Base-by-base conservation (phyloP, 371 early-diverging fungal species). In the Lichtheimia ramosa region DNA sequence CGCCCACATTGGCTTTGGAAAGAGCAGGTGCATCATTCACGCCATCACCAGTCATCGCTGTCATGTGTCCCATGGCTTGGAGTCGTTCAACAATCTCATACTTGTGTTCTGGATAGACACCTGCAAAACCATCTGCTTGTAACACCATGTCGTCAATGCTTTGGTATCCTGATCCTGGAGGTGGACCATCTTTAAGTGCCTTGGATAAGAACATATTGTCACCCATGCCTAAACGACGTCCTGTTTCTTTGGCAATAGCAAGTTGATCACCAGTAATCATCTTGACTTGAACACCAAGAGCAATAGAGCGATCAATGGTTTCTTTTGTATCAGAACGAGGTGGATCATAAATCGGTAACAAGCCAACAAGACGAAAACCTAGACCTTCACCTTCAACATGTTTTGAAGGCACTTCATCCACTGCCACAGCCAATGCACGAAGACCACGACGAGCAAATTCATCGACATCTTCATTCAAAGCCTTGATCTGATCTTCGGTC, bases 181-280 rank as follows among this genome's bases (percentile, higher is more conserved):
- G 87, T 21, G 86, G 84, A 23, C 84, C 84, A 69, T 87, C 84
- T 74, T 85, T 85, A 46, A 94, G 81, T 54, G 93, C 92, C 66
- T 83, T 81, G 49, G 89, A 83, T 62, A 87, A 79, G 80, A 82
- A 87, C 84, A 90, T 88, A 57, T 83, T 81, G 69, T 79, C 83
- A 70, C 88, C 88, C 89, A 89, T 85, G 63, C 83, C 83, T 24
- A 88, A 79, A 69, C 87, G 83, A 68, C 85, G 84, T 59, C 92
- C 93, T 34, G 93, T 87, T 69, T 94, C 88, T 74, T 88, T 89
- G 56, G 93, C 95, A 75, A 96, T 93, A 55, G 94, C 93, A 46
- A 92, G 82, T 70, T 94, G 95, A 73, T 95, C 95, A 71, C 96
- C 97, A 28, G 96, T 96, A 69, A 96, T 92, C 95, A 97, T 96